phyloP scores from a whole-genome alignment of 345 rosid species.

The Cochlearia excelsa region DNA sequence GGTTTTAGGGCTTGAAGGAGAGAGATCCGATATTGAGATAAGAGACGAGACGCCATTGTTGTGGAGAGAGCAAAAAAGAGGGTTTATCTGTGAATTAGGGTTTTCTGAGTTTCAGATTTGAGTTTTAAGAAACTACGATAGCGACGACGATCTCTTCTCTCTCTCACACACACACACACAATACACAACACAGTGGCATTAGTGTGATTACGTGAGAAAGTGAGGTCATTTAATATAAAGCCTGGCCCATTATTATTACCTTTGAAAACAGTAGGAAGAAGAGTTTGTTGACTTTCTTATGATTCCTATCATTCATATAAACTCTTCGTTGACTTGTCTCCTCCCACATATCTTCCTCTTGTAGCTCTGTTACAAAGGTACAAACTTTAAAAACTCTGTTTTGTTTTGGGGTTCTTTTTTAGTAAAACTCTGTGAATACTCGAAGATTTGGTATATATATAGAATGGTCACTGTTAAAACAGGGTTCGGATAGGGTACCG shows the following conservation, averaged over 20 bases:
- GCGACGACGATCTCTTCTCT: slow-evolving; percentile 14
- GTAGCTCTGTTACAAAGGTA: slow-evolving; percentile 15
- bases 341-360: slow-evolving; percentile 1
- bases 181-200: slow-evolving; percentile 16
- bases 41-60: slow-evolving; percentile 59
- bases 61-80: background rate
- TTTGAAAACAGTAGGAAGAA: too few species aligned
- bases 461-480: too few species aligned
- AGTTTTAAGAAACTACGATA: slow-evolving; percentile 23
- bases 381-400: background rate
- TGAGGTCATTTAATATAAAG: background rate
- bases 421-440: too few species aligned
- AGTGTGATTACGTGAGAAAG: slow-evolving; percentile 2
- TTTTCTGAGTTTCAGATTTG: slow-evolving; percentile 33
- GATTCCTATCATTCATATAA: background rate
- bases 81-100: slow-evolving; percentile 27
- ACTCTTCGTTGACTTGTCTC: slow-evolving; percentile 11
- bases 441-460: too few species aligned
- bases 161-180: background rate
- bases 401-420: background rate
- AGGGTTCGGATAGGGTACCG: too few species aligned
- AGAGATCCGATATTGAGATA: slow-evolving; percentile 41
- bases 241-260: background rate
- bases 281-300: too few species aligned
- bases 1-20: slow-evolving; percentile 43